Evolutionary conservation across 306 rosid genomes (phyloP).

Genomic region (Datisca glomerata): DNA sequence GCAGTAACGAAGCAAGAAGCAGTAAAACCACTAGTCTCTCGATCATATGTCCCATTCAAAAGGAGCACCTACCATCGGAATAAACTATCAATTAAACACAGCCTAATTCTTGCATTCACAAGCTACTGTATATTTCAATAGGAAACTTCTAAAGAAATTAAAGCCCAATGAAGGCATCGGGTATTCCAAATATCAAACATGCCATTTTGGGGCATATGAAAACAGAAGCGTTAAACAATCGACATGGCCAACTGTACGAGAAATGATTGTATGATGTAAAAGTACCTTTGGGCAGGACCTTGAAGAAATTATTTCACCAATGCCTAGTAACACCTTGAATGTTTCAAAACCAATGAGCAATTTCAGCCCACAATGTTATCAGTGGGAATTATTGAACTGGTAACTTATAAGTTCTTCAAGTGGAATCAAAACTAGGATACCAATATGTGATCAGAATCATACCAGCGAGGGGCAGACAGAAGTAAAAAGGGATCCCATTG

Average conservation of each 20-base stretch:
- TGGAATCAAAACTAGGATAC: neutral
- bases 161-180: too few relatives aligned
- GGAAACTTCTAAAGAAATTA: too few relatives aligned
- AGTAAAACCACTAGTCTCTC: conserved; percentile 71
- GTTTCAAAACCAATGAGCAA: conserved; percentile 2
- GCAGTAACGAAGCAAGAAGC: conserved; percentile 80
- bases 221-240: too few relatives aligned
- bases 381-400: neutral
- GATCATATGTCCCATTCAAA: conserved; percentile 67
- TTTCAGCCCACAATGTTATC: too few relatives aligned
- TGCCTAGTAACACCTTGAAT: conserved; percentile 64
- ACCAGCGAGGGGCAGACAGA: conserved; percentile 94
- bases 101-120: too few relatives aligned
- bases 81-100: neutral
- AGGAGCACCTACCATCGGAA: conserved; percentile 46
- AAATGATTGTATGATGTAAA: conserved; percentile 5
- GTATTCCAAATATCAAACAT: too few relatives aligned
- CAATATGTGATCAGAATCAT: conserved; percentile 16
- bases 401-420: neutral
- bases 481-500: conserved; percentile 95
- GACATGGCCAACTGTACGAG: neutral
- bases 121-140: too few relatives aligned
- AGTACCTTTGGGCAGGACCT: conserved; percentile 84
- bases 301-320: conserved; percentile 83
- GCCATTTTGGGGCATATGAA: too few relatives aligned